Evolutionary conservation across 805 yeast genomes (phyloP), one percentile per base, ranked within the genome.

Genomic region (Suhomyces vadensis): DNA sequence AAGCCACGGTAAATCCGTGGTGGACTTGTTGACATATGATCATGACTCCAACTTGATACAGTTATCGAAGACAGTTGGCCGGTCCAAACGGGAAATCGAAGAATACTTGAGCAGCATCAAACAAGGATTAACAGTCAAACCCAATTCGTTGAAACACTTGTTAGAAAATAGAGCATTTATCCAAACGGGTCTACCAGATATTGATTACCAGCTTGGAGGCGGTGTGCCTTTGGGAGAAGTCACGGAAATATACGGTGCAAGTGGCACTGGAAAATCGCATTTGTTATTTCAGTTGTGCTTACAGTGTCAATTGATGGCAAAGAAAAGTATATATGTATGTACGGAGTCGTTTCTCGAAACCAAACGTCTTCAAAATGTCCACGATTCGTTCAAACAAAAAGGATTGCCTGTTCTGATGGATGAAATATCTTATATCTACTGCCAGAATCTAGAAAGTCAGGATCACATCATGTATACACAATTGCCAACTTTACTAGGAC

Each of bases 231-330:
- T 52, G 5, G 69, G 69, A 3, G 61, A 61, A 31, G 47, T 67
- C 6, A 50, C 90, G 0, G 98, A 91, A 65, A 59, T 92, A 3
- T 82, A 81, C 53, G 98, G 98, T 0, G 85, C 84, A 20, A 81
- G 95, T 40, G 87, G 95, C 0, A 76, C 86, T 1, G 98, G 97
- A 0, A 92, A 92, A 56, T 83, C 97, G 0, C 95, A 91, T 52
- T 64, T 91, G 3, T 65, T 86, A 20, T 74, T 83, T 67, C 92
- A 85, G 51, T 54, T 90, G 41, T 72, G 85, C 1, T 65, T 81
- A 3, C 66, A 81, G 2, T 79, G 83, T 9, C 89, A 83, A 50
- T 14, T 47, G 20, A 7, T 13, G 7, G 2, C 25, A 8, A 35
- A 38, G 16, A 35, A 42, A 26, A 40, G 48, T 13, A 51, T 90